phyloP scores from a whole-genome alignment of 768 basidiomycete genomes.

The Xerocomus spinulosus region DNA sequence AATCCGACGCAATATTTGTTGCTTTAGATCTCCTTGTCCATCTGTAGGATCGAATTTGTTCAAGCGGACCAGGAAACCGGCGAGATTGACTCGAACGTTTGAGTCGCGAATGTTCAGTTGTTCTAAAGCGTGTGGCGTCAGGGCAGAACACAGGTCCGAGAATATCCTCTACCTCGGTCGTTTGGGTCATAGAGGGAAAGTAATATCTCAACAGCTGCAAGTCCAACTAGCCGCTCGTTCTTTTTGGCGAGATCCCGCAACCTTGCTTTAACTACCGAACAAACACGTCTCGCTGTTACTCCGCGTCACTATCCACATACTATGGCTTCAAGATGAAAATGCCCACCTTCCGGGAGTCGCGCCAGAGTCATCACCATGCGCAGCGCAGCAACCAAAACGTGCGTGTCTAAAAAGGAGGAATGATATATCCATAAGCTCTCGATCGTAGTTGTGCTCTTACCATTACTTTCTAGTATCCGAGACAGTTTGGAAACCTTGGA shows the following conservation, averaged over 20 bases:
- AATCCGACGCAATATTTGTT: conserved; percentile 7
- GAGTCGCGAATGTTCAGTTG: conserved; percentile 5
- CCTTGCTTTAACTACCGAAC: conserved; percentile 6
- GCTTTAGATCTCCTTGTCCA: not conserved
- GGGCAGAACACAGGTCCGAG: not conserved
- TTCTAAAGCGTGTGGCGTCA: not conserved
- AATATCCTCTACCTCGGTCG: not conserved
- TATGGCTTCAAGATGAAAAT: no score
- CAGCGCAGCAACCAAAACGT: conserved; percentile 9
- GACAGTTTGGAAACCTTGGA: conserved; percentile 7
- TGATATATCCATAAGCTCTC: not conserved
- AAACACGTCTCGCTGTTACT: not conserved
- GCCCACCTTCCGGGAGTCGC: conserved; percentile 13
- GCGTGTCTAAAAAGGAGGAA: conserved; percentile 5
- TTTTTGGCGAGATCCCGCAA: conserved; percentile 11
- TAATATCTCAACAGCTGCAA: conserved; percentile 18
- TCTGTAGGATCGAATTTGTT: not conserved
- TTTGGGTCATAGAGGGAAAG: conserved; percentile 5
- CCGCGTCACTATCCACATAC: not conserved
- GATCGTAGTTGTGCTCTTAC: not conserved
- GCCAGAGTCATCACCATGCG: conserved; percentile 14
- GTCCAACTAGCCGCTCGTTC: conserved; percentile 7
- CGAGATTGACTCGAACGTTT: conserved; percentile 14
- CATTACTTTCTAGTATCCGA: conserved; percentile 7
- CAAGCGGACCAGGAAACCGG: conserved; percentile 7